Percentiles rank a stretch among this genome's conserved stretches.
phyloP scores from a whole-genome alignment of 2,329 filamentous ascomycete genomes.

The Monilinia vaccinii-corymbosi region DNA sequence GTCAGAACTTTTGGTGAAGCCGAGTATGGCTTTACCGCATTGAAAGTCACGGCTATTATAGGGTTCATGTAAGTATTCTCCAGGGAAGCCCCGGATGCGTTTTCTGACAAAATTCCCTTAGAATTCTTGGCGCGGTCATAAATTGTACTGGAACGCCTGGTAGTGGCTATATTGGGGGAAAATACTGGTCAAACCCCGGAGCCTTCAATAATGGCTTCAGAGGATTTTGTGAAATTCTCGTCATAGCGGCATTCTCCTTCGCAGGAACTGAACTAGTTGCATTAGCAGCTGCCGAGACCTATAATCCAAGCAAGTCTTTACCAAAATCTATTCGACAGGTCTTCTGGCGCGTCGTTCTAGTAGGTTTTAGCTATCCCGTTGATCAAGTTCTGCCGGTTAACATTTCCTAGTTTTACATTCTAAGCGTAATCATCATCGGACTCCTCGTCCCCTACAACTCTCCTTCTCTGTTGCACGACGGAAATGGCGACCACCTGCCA shows the following conservation, averaged over 20 bases:
- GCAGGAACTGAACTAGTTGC: conserved; percentile 71
- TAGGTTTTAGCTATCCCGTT: conserved; percentile 47
- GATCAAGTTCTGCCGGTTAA: conserved; percentile 27
- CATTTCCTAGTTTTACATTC: conserved; percentile 62
- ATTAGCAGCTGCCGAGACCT: conserved; percentile 68
- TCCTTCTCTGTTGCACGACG: conserved; percentile 46
- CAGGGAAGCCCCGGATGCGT: background rate
- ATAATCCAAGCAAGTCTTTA: conserved; percentile 71
- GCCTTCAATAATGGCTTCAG: conserved; percentile 79
- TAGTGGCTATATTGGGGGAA: conserved; percentile 70
- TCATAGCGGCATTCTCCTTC: conserved; percentile 69
- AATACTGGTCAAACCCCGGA: conserved; percentile 69
- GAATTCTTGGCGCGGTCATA: conserved; percentile 76
- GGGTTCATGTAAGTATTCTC: conserved; percentile 65
- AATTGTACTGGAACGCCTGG: conserved; percentile 72
- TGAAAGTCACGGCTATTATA: conserved; percentile 82
- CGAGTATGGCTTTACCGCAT: conserved; percentile 76
- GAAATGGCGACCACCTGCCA: conserved; percentile 46
- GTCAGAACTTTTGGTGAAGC: conserved; percentile 85
- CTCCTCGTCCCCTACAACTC: conserved; percentile 72
- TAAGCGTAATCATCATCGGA: conserved; percentile 72
- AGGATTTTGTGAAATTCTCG: conserved; percentile 67
- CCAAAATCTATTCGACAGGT: conserved; percentile 87
- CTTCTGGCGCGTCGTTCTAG: conserved; percentile 84
- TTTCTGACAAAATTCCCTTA: conserved; percentile 30